These are phyloP conservation scores for Leccinum longicurvipes DNA, from an alignment of 768 basidiomycete genomes.

Conservation along the genomic window DNA sequence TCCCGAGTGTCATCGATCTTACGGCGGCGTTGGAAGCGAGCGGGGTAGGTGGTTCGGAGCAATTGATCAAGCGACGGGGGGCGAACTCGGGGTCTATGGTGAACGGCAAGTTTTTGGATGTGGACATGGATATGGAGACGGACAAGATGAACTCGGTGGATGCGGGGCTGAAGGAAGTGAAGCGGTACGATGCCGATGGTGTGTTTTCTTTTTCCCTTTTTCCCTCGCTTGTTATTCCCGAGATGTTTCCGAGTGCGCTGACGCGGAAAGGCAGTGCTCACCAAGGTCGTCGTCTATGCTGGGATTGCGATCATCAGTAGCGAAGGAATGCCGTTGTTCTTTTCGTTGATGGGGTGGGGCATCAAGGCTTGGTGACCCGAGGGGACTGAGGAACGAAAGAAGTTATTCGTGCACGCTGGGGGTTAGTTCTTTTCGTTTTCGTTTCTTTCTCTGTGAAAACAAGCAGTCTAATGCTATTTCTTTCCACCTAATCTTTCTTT, in stretches of 20 bases:
- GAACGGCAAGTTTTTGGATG: conserved; percentile 22
- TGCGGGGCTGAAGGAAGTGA: conserved; percentile 33
- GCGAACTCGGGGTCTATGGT: conserved; percentile 12
- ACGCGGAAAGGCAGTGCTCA: conserved; percentile 55
- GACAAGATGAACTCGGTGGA: conserved; percentile 28
- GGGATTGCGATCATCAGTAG: conserved; percentile 75
- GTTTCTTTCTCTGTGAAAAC: not conserved
- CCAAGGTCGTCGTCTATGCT: conserved; percentile 86
- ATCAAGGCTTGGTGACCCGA: conserved; percentile 44
- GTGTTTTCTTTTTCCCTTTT: conserved; percentile 24
- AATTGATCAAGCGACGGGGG: conserved; percentile 32
- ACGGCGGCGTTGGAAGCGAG: conserved; percentile 41
- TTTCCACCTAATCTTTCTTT: not conserved
- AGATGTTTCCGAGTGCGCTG: conserved; percentile 2
- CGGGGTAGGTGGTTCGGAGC: conserved; percentile 36
- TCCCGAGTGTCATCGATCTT: conserved; percentile 86
- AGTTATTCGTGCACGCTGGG: not conserved
- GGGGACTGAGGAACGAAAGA: no score
- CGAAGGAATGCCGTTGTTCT: conserved; percentile 62
- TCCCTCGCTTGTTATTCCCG: not conserved
- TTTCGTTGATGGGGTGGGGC: conserved; percentile 69
- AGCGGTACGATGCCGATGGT: conserved; percentile 89
- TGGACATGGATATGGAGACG: conserved; percentile 31
- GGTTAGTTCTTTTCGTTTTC: not conserved
- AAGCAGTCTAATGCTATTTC: not conserved